A percentile compares a stretch with the other conserved stretches of the same genome.
These are phyloP conservation scores for Penicillium riverlandense DNA, from an alignment of 495 filamentous ascomycete species.

Conservation along the genomic window DNA sequence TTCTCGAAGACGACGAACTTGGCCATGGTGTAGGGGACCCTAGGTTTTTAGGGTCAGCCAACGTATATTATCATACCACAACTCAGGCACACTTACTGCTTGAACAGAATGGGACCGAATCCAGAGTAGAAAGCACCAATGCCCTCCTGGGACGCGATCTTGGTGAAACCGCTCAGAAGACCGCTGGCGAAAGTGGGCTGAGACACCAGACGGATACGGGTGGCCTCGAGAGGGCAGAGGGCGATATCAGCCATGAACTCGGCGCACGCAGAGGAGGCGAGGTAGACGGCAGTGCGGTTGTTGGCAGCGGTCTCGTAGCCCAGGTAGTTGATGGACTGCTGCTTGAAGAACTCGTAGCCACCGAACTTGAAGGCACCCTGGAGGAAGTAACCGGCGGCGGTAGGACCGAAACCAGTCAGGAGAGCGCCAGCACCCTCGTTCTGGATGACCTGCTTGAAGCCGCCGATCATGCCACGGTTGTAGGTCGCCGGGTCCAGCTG, in stretches of 20 bases:
- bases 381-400: slow-evolving; percentile 87
- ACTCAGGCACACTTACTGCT: slow-evolving; percentile 60
- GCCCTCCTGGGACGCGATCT: slow-evolving; percentile 82
- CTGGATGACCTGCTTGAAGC: slow-evolving; percentile 75
- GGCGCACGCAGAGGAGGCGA: slow-evolving; percentile 72
- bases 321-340: slow-evolving; percentile 77
- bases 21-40: slow-evolving; percentile 99
- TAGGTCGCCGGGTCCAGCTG: slow-evolving; percentile 87
- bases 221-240: slow-evolving; percentile 89
- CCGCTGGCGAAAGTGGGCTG: slow-evolving; percentile 81
- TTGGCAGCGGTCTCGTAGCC: slow-evolving; percentile 74
- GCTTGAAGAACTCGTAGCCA: slow-evolving; percentile 94
- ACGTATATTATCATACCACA: too few species aligned
- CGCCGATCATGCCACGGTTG: slow-evolving; percentile 83
- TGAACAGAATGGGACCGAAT: slow-evolving; percentile 90
- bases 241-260: slow-evolving; percentile 95
- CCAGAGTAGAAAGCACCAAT: slow-evolving; percentile 88
- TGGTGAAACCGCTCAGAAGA: slow-evolving; percentile 72
- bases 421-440: slow-evolving; percentile 85
- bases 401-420: slow-evolving; percentile 80
- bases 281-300: slow-evolving; percentile 85
- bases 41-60: slow-evolving; percentile 16
- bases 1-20: slow-evolving; percentile 99
- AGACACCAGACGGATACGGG: slow-evolving; percentile 90
- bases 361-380: slow-evolving; percentile 95